These are phyloP conservation scores for Cystobasidium pallidum DNA, from an alignment of 1,284 basidiomycete species.

Conservation along the genomic window DNA sequence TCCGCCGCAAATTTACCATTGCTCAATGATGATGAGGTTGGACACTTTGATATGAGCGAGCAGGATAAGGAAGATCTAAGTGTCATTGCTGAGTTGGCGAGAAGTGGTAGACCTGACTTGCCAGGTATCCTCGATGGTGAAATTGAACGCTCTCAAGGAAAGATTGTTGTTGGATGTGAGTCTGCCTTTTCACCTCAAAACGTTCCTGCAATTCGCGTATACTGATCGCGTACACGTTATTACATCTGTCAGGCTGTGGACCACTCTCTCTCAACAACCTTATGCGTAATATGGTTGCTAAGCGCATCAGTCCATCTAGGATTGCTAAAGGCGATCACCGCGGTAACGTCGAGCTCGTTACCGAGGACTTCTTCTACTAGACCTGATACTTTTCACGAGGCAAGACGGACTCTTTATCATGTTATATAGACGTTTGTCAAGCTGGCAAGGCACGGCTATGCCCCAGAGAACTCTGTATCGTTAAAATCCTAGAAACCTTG, in stretches of 20 bases:
- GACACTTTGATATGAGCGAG: slow-evolving; percentile 65
- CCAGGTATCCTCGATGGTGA: slow-evolving; percentile 50
- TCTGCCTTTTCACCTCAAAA: too few relatives aligned
- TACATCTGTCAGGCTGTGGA: slow-evolving; percentile 55
- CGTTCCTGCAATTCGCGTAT: too few relatives aligned
- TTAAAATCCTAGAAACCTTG: slow-evolving; percentile 8
- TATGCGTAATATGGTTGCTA: slow-evolving; percentile 51
- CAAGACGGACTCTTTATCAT: neutral
- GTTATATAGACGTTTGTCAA: neutral
- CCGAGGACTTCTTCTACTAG: slow-evolving; percentile 44
- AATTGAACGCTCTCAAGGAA: slow-evolving; percentile 48
- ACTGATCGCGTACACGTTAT: too few relatives aligned
- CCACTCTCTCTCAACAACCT: slow-evolving; percentile 50
- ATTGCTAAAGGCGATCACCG: slow-evolving; percentile 47
- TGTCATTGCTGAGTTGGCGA: slow-evolving; percentile 69
- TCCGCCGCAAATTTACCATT: slow-evolving; percentile 23
- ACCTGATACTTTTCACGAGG: neutral
- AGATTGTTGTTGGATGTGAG: slow-evolving; percentile 52
- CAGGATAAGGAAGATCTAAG: slow-evolving; percentile 70
- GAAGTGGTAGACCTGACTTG: slow-evolving; percentile 71
- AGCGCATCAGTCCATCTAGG: slow-evolving; percentile 49
- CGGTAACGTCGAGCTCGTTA: slow-evolving; percentile 47
- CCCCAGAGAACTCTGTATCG: slow-evolving; percentile 3
- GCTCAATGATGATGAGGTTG: slow-evolving; percentile 54
- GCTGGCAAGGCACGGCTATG: neutral